Percentiles rank a stretch among this genome's conserved stretches.
Evolutionary conservation across 805 yeast genomes (phyloP).

Genomic region (Clavispora santaluciae): DNA sequence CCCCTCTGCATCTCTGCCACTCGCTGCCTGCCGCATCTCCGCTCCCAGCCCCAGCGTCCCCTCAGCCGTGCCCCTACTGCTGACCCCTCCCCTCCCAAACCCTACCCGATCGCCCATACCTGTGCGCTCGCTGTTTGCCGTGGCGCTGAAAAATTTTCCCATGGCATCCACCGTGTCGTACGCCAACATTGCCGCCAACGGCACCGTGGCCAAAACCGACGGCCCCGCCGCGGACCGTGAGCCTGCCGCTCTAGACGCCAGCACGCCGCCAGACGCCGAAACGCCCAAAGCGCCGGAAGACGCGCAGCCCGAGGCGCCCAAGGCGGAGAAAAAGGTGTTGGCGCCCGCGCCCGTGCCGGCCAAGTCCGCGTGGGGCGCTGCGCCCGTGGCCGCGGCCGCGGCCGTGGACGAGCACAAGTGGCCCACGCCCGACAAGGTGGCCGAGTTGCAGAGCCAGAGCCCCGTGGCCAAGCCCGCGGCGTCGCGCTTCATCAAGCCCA

Average conservation of each 20-base stretch:
- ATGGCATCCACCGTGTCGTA: conserved; percentile 26
- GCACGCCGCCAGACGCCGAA: conserved; percentile 1
- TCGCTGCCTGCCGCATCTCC: neutral
- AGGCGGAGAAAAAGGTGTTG: conserved; percentile 29
- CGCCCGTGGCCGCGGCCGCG: conserved; percentile 14
- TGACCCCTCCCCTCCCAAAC: neutral
- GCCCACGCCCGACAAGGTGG: conserved; percentile 38
- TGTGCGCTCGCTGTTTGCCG: too few species aligned
- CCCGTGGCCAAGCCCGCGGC: conserved; percentile 7
- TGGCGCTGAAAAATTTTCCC: neutral
- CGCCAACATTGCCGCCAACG: conserved; percentile 41
- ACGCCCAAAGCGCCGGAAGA: conserved; percentile 5
- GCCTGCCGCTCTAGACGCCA: conserved; percentile 4
- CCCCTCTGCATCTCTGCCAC: neutral
- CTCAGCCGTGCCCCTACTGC: neutral
- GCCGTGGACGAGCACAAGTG: conserved; percentile 39
- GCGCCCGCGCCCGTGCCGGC: conserved; percentile 45
- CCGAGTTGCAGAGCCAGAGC: conserved; percentile 13
- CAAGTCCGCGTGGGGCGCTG: conserved; percentile 39
- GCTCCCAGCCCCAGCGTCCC: neutral
- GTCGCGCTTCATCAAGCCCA: conserved; percentile 37
- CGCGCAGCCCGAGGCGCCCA: conserved; percentile 2
- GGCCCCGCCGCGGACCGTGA: conserved; percentile 10
- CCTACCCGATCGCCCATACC: too few species aligned
- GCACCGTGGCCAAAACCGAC: conserved; percentile 10